Conservation (phyloP, 2,329 filamentous ascomycete species). For the Peltaster fructicola region DNA sequence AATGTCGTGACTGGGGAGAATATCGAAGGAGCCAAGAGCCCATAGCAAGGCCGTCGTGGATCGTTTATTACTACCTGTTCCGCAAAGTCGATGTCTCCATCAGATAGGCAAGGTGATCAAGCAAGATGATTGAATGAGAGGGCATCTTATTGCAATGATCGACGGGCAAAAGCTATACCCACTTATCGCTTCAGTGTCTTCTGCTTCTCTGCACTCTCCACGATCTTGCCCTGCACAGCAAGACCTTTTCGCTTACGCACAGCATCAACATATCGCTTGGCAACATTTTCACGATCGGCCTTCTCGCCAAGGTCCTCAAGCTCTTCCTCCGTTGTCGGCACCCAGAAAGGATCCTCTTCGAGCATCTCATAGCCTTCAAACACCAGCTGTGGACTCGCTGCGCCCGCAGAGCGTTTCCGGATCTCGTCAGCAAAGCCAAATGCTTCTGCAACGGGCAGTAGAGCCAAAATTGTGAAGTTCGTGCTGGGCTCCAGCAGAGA, state of each 20-base stretch:
- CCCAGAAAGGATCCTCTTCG: constrained; percentile 95
- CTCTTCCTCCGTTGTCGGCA: constrained; percentile 89
- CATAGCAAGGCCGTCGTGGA: too few species aligned
- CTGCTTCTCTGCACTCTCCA: constrained; percentile 85
- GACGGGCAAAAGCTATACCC: too few species aligned
- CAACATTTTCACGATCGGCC: constrained; percentile 87
- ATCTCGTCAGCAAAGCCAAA: constrained; percentile 97
- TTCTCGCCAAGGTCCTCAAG: constrained; percentile 88
- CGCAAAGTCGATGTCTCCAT: too few species aligned
- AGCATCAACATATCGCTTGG: constrained; percentile 85
- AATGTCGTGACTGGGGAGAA: too few species aligned
- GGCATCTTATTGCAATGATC: too few species aligned
- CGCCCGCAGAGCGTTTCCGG: constrained; percentile 78
- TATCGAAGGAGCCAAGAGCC: too few species aligned
- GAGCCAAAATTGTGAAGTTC: constrained; percentile 82
- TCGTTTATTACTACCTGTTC: too few species aligned
- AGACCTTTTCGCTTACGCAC: constrained; percentile 78
- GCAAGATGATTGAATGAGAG: too few species aligned
- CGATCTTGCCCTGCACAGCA: constrained; percentile 52
- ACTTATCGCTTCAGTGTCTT: constrained; percentile 51
- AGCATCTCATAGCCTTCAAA: constrained; percentile 86
- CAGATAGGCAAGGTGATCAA: too few species aligned
- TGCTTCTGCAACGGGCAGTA: constrained; percentile 80
- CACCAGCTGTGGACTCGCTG: constrained; percentile 79
- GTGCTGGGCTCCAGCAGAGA: constrained; percentile 87